These are phyloP conservation scores for Ganoderma lucidum DNA, from an alignment of 1,284 basidiomycete species.

Conservation along the genomic window DNA sequence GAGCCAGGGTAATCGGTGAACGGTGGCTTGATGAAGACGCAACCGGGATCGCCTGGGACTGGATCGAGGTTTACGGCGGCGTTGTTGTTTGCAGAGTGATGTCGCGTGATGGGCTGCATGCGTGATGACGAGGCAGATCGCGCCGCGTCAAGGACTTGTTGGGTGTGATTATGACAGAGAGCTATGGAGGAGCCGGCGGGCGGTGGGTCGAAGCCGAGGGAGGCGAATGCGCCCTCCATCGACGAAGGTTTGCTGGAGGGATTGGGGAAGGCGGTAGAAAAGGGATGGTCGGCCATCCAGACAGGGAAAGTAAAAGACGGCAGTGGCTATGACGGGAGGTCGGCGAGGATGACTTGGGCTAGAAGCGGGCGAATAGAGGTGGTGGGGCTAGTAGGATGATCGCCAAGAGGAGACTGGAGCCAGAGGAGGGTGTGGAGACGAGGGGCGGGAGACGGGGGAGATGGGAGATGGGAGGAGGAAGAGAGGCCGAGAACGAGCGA, in stretches of 20 bases:
- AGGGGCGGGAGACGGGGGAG: conserved; percentile 11
- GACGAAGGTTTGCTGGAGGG: conserved; percentile 16
- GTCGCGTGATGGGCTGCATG: conserved; percentile 39
- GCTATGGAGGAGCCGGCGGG: neutral
- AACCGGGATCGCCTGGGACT: conserved; percentile 62
- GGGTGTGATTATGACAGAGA: conserved; percentile 12
- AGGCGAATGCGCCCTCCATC: conserved; percentile 18
- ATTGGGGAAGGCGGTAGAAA: conserved; percentile 29
- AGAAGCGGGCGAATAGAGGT: neutral
- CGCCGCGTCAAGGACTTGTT: conserved; percentile 46
- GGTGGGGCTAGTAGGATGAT: conserved; percentile 11
- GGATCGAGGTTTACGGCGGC: conserved; percentile 72
- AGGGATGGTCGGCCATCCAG: conserved; percentile 35
- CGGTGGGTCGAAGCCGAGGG: conserved; percentile 14
- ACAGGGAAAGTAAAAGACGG: neutral
- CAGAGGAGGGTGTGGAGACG: neutral
- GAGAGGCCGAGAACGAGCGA: conserved; percentile 12
- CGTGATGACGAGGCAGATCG: conserved; percentile 9
- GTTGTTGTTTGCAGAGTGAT: conserved; percentile 38
- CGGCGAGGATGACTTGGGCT: neutral
- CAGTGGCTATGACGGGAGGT: conserved; percentile 1
- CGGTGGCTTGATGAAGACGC: conserved; percentile 75
- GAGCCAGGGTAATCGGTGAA: conserved; percentile 70
- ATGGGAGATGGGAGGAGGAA: conserved; percentile 21
- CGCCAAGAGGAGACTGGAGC: neutral